Conservation (phyloP, 495 filamentous ascomycete species). For the Annulohypoxylon bovei region DNA sequence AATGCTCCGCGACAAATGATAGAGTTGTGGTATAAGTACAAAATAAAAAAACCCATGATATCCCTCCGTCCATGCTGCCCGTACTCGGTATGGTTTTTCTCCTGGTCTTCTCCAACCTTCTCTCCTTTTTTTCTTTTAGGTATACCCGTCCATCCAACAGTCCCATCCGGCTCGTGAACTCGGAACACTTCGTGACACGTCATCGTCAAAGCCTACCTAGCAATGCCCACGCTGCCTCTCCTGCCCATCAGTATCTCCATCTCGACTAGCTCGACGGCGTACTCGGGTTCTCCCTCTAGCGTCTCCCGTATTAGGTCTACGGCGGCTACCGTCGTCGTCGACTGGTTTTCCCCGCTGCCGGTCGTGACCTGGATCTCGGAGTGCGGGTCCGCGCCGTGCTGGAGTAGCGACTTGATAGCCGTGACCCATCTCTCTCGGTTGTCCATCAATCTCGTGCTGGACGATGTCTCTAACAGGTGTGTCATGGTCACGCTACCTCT, state of each 20-base stretch:
- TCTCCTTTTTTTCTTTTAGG: neutral
- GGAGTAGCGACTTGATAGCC: constrained; percentile 44
- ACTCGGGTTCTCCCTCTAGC: constrained; percentile 46
- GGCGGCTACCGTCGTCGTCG: constrained; percentile 38
- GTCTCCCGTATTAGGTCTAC: constrained; percentile 46
- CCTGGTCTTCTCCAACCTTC: neutral
- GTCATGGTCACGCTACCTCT: constrained; percentile 47
- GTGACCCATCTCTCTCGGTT: constrained; percentile 47
- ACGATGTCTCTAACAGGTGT: constrained; percentile 43
- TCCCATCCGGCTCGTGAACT: constrained; percentile 9
- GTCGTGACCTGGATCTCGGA: constrained; percentile 40
- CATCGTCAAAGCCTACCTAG: constrained; percentile 27
- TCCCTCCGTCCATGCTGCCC: neutral
- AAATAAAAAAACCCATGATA: neutral
- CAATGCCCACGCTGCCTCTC: constrained; percentile 41
- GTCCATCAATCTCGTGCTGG: constrained; percentile 43
- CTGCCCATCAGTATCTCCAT: constrained; percentile 45
- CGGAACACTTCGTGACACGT: constrained; percentile 11
- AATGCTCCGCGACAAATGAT: constrained; percentile 4
- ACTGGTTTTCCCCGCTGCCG: constrained; percentile 36
- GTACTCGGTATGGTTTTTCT: neutral
- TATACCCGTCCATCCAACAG: neutral
- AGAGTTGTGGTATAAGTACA: neutral
- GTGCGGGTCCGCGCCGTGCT: constrained; percentile 45
- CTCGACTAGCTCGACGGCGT: constrained; percentile 45